Conservation (phyloP, 2,329 filamentous ascomycete genomes). For the Pleurostoma richardsiae region DNA sequence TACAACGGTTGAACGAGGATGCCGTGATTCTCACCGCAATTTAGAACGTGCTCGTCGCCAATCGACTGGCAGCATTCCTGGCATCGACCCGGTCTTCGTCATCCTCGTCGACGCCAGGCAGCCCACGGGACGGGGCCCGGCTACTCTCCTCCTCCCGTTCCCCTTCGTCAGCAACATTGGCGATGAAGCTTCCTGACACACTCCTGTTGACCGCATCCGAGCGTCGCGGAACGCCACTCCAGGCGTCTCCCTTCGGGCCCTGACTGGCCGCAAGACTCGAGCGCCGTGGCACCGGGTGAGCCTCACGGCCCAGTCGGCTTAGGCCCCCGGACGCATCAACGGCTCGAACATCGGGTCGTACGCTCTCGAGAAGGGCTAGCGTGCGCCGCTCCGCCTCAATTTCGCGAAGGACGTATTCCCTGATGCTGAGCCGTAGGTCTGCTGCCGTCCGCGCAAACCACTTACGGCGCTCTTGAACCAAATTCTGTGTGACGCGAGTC, state of each 20-base stretch:
- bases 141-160: conserved; percentile 36
- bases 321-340: conserved; percentile 91
- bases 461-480: conserved; percentile 80
- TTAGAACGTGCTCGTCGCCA: conserved; percentile 92
- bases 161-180: conserved; percentile 60
- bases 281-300: conserved; percentile 71
- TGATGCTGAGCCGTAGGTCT: conserved; percentile 78
- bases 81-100: conserved; percentile 94
- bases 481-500: conserved; percentile 80
- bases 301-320: conserved; percentile 81
- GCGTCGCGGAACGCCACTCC: conserved; percentile 87
- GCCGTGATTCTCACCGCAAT: conserved; percentile 1
- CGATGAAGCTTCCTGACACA: conserved; percentile 66
- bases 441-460: conserved; percentile 85
- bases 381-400: conserved; percentile 94
- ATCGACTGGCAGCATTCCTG: conserved; percentile 85
- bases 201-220: conserved; percentile 70
- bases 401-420: conserved; percentile 89
- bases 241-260: conserved; percentile 95
- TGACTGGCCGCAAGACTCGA: conserved; percentile 80
- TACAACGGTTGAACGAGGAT: neutral
- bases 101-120: conserved; percentile 65
- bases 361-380: conserved; percentile 86
- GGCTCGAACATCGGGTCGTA: conserved; percentile 85
- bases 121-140: conserved; percentile 25